Conservation (phyloP, 306 rosid genomes). For the Casuarina glauca region DNA sequence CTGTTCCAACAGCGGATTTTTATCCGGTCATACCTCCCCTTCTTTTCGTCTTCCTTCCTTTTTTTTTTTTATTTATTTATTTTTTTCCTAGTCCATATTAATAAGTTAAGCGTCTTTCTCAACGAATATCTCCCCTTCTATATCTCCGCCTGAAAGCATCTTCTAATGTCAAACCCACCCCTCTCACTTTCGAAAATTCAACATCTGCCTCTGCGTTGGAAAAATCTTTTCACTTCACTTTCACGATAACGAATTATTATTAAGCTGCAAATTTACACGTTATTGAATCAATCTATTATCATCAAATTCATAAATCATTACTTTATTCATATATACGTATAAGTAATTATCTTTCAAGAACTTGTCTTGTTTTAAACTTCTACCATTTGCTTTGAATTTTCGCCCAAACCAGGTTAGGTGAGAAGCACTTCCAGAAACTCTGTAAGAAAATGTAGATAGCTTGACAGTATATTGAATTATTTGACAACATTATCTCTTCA, state of each 20-base stretch:
- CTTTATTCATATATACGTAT: neutral
- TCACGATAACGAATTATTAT: too few species aligned
- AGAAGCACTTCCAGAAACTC: neutral
- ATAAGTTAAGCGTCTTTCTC: neutral
- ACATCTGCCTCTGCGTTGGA: neutral
- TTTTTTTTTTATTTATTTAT: neutral
- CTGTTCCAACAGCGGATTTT: constrained; percentile 93
- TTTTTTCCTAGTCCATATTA: neutral
- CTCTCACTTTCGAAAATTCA: neutral
- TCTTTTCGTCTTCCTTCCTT: neutral
- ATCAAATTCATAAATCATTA: neutral
- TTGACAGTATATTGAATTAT: neutral
- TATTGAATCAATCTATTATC: too few species aligned
- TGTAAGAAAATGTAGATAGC: neutral
- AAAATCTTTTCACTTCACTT: neutral
- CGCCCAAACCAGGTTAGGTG: neutral
- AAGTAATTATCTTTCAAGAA: neutral
- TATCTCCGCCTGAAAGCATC: too few species aligned
- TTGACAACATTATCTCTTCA: neutral
- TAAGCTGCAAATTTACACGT: neutral
- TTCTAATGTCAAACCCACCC: neutral
- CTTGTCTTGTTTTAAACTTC: neutral
- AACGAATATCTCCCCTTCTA: too few species aligned
- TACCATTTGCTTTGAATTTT: neutral
- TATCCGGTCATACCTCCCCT: constrained; percentile 1